A percentile compares a stretch with the other conserved stretches of the same genome.
Conservation (phyloP, 495 filamentous ascomycete species). For the Aspergillus wentii region DNA sequence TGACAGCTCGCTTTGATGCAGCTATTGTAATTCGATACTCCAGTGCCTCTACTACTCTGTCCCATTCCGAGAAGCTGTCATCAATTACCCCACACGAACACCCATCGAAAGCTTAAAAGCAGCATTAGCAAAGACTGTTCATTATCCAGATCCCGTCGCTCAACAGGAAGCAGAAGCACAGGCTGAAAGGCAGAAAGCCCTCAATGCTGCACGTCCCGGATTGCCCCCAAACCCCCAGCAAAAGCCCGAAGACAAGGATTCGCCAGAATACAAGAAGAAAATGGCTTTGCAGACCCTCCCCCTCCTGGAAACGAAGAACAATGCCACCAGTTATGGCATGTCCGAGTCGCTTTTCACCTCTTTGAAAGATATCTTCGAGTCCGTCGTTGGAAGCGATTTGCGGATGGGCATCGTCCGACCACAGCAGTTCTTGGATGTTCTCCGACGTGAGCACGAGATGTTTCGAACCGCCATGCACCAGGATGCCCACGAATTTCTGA, state of each 20-base stretch:
- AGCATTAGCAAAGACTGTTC: conserved; percentile 37
- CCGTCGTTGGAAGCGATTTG: conserved; percentile 74
- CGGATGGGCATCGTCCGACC: conserved; percentile 91
- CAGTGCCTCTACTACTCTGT: conserved; percentile 96
- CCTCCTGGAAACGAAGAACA: conserved; percentile 75
- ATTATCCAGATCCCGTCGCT: conserved; percentile 41
- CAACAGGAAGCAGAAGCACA: conserved; percentile 37
- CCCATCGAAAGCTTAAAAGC: conserved; percentile 50
- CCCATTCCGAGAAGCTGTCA: conserved; percentile 89
- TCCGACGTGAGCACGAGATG: conserved; percentile 94
- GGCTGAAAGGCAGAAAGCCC: conserved; percentile 40
- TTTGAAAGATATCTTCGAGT: conserved; percentile 93
- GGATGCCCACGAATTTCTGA: conserved; percentile 96
- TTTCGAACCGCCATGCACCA: conserved; percentile 96
- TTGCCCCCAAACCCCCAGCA: conserved; percentile 52
- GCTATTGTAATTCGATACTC: conserved; percentile 96
- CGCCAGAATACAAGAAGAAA: conserved; percentile 96
- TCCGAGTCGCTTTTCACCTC: conserved; percentile 89
- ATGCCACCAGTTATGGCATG: conserved; percentile 81
- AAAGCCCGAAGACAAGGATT: conserved; percentile 74
- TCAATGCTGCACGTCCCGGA: conserved; percentile 35
- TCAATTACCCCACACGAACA: conserved; percentile 76
- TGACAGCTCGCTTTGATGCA: conserved; percentile 26
- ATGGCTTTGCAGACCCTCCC: conserved; percentile 82
- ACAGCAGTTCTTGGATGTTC: conserved; percentile 86